Evolutionary conservation across 176 grass and related monocot species (phyloP), one percentile per base, ranked within the genome.

Genomic region (Carex scoparia): DNA sequence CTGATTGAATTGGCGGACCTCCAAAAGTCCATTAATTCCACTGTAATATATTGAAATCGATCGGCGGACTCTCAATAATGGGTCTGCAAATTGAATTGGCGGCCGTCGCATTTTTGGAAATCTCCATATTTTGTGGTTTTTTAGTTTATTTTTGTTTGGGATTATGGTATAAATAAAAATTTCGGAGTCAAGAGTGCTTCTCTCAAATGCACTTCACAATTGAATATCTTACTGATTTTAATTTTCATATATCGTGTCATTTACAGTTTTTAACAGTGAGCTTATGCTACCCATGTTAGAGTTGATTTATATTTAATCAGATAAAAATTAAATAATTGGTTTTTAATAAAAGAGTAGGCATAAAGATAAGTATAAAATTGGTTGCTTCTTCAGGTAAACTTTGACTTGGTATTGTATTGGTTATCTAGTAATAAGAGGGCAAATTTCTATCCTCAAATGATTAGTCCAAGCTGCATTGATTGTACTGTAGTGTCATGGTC

Each of bases 371-470:
- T 8, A 70, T 58, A 79, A 35, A 35, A 58, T 57, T 58, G 74
- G 74, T 79, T 58, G 74, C 74, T 58, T 79, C 51, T 58, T 55
- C 74, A 58, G 48, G 51, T 30, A 33, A 57, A 79, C 74, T 79
- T 58, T 79, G 74, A 79, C 74, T 55, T 55, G 7, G 48, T 77
- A 55, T 56, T 77, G 71, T 77, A 32, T 32, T 54, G 48, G 49
- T 56, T 56, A 77, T 31, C 16, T 79, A 58, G 53, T 18, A 75
- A 58, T 57, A 57, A 79, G 28, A 28, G 51, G 51, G 53, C 28
- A 32, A 79, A 79, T 79, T 79, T 18, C 53, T 79, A 18, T 79
- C 53, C 74, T 78, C 51, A 58, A 79, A 79, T 79, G 74, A 79
- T 79, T 58, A 79, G 18, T 37, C 49, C 10, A 57, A 55, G 53